Percentiles rank a stretch among this genome's conserved stretches.
These are phyloP conservation scores for Urtica urens DNA, from an alignment of 306 rosid species.

Conservation along the genomic window DNA sequence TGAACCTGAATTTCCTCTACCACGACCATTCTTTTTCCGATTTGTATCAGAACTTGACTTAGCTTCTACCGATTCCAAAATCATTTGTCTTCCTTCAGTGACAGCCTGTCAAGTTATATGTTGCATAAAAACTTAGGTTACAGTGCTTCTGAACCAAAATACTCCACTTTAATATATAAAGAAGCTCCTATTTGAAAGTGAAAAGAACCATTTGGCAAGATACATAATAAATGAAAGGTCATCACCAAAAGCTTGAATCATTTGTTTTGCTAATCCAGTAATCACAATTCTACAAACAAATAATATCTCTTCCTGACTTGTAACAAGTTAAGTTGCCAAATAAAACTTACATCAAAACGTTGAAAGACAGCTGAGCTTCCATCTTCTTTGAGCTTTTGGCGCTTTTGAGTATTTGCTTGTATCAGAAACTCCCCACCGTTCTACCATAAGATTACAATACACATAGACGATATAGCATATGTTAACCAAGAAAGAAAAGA, in stretches of 20 bases:
- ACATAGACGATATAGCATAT: not conserved
- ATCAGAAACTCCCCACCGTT: slow-evolving; percentile 63
- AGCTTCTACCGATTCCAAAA: slow-evolving; percentile 43
- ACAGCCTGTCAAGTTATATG: slow-evolving; percentile 35
- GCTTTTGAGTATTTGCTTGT: slow-evolving; percentile 87
- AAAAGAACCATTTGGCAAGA: not conserved
- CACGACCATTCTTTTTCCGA: slow-evolving; percentile 77
- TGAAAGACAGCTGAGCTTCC: slow-evolving; percentile 37
- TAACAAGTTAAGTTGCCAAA: slow-evolving; percentile 6
- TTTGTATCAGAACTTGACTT: slow-evolving; percentile 44
- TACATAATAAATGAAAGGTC: not conserved
- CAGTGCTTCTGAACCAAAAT: no score
- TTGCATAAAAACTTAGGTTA: no score
- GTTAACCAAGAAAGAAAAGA: no score
- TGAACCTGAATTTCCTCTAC: slow-evolving; percentile 64
- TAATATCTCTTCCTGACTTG: not conserved
- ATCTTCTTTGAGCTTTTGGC: slow-evolving; percentile 50
- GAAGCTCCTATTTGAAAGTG: not conserved
- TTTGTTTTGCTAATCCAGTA: not conserved
- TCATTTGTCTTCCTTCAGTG: slow-evolving; percentile 50
- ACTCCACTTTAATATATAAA: not conserved
- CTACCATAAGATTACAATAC: slow-evolving; percentile 20
- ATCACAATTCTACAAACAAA: not conserved
- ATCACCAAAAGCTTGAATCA: not conserved
- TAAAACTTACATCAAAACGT: slow-evolving; percentile 55